phyloP scores from a whole-genome alignment of 495 filamentous ascomycete genomes.

The Cercophora samala region DNA sequence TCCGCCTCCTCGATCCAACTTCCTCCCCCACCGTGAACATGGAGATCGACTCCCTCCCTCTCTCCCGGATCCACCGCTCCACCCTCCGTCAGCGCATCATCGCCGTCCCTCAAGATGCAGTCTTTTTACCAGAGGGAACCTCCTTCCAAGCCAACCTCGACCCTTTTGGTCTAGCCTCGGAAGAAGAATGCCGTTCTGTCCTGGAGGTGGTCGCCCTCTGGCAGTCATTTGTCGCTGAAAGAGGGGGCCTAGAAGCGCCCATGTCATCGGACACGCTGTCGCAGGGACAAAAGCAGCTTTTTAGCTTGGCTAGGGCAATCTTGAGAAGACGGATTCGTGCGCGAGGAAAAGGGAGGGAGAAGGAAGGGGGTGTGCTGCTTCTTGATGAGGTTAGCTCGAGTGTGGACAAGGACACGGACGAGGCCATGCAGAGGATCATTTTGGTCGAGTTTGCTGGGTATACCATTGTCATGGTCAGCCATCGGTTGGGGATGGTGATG shows the following conservation, averaged over 20 bases:
- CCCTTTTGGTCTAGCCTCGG: constrained; percentile 31
- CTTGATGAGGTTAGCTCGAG: constrained; percentile 44
- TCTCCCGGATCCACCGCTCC: constrained; percentile 19
- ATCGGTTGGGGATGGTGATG: constrained; percentile 47
- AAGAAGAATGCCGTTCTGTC: constrained; percentile 43
- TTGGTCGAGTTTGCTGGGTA: constrained; percentile 41
- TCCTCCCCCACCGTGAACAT: constrained; percentile 45
- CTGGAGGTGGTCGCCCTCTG: constrained; percentile 51
- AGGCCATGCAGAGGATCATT: constrained; percentile 44
- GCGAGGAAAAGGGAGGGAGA: constrained; percentile 9
- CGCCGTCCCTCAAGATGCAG: constrained; percentile 54
- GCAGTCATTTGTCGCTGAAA: constrained; percentile 42
- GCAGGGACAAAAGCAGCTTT: constrained; percentile 62
- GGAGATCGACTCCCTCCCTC: constrained; percentile 22
- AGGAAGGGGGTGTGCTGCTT: constrained; percentile 33
- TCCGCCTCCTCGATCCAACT: constrained; percentile 77
- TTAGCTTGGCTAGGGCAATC: constrained; percentile 61
- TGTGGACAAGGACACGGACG: constrained; percentile 47
- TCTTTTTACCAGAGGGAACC: constrained; percentile 51
- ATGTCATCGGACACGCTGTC: constrained; percentile 53
- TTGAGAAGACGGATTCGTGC: constrained; percentile 38
- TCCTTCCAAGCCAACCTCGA: constrained; percentile 45
- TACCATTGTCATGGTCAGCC: constrained; percentile 48
- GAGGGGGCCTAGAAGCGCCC: constrained; percentile 50
- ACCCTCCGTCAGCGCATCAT: constrained; percentile 26